A percentile compares a stretch with the other conserved stretches of the same genome.
phyloP scores from a whole-genome alignment of 177 flowering plant species.

The Telopea speciosissima region DNA sequence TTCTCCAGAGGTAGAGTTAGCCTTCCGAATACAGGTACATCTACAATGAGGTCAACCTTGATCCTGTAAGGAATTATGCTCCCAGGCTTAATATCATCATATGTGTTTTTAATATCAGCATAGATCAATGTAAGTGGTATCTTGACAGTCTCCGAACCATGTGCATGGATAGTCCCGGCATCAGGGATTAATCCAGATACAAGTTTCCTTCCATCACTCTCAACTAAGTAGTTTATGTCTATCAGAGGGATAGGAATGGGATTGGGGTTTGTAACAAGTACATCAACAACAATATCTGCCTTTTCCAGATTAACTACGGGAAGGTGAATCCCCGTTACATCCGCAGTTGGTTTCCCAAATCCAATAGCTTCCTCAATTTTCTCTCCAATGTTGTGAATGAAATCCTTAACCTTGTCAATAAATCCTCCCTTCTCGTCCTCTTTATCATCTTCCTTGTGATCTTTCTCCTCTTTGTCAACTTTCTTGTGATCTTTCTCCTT shows the following conservation, averaged over 20 bases:
- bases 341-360: conserved; percentile 93
- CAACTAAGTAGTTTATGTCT: conserved; percentile 78
- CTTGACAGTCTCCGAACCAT: conserved; percentile 87
- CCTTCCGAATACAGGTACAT: conserved; percentile 88
- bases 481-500: conserved; percentile 43
- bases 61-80: conserved; percentile 78
- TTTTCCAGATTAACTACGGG: conserved; percentile 58
- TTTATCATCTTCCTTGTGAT: conserved; percentile 41
- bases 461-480: conserved; percentile 48
- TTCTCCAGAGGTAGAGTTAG: conserved; percentile 83
- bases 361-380: conserved; percentile 84
- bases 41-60: conserved; percentile 79
- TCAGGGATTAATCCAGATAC: conserved; percentile 91
- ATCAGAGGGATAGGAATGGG: conserved; percentile 87
- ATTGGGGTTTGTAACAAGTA: conserved; percentile 80
- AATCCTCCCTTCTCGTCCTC: conserved; percentile 70
- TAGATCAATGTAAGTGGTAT: conserved; percentile 65
- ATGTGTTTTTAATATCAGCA: conserved; percentile 78
- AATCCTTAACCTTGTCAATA: conserved; percentile 76
- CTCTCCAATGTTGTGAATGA: conserved; percentile 84
- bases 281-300: conserved; percentile 76
- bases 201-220: conserved; percentile 91
- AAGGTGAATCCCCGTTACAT: conserved; percentile 70
- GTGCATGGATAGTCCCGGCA: conserved; percentile 81
- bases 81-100: conserved; percentile 73